Base-by-base conservation (phyloP, 495 filamentous ascomycete species). In the Lentithecium fluviatile region DNA sequence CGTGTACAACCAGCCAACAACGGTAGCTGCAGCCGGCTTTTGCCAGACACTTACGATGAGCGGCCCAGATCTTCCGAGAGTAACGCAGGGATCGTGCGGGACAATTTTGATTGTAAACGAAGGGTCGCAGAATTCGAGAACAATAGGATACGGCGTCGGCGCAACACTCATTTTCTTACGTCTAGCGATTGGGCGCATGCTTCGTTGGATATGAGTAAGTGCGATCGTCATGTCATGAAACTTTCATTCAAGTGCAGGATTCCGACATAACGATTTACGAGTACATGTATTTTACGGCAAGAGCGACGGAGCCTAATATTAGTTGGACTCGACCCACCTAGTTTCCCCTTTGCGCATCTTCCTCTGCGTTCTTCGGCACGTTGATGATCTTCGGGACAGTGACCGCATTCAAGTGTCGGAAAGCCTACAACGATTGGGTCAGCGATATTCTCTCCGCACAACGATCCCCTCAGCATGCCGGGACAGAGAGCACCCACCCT, bases 291-390 rank as follows among this genome's bases (percentile, higher is more conserved):
- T 32, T 4, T 10, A 32, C 29, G 29, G 29, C 29, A 10, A 32
- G 3, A 32, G 29, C 29, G n/a, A 32, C 10, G 29, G 10, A 32
- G 29, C 29, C 29, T 32, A 32, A 32, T 32, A 3, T 32, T 40
- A 38, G 24, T 6, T 26, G 15, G 15, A 17, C 45, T 29, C 45
- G 21, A 49, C 6, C 25, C 5, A 25, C 46, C 25, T 40, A 48
- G 15, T 65, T 65, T 17, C 63, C 63, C 45, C 23, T 66, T 21
- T 66, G 38, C n/a, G 57, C 56, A 64, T 85, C 81, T 66, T 85
- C 79, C 58, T 79, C 77, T 52, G 79, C 79, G 38, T 73, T 77
- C 73, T 82, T 82, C 24, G 83, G 83, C 24, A 86, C 81, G n/a
- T 71, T 69, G 12, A 86, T 75, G 47, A 84, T 69, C 23, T 74